phyloP scores from a whole-genome alignment of 2,329 filamentous ascomycete species.

The Penicillium rolfsii region DNA sequence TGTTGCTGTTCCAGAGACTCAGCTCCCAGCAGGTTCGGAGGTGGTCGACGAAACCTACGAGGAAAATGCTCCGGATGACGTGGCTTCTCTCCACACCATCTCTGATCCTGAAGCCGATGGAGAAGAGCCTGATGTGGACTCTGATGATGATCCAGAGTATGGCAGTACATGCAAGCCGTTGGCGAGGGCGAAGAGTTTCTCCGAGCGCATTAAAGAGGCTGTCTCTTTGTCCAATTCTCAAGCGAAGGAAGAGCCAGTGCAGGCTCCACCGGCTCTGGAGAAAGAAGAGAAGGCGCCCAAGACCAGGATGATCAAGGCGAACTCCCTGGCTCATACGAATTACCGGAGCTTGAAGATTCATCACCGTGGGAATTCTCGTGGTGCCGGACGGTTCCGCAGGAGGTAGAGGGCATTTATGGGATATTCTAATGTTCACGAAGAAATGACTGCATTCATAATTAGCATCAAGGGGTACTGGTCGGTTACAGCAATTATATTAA shows the following conservation, averaged over 20 bases:
- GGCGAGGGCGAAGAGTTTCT: constrained; percentile 37
- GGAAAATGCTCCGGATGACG: constrained; percentile 19
- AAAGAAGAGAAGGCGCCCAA: constrained; percentile 31
- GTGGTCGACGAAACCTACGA: constrained; percentile 20
- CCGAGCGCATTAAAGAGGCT: constrained; percentile 43
- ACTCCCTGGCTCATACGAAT: constrained; percentile 53
- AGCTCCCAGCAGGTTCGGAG: constrained; percentile 20
- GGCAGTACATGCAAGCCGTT: constrained; percentile 27
- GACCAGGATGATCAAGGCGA: constrained; percentile 41
- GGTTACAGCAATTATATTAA: not conserved
- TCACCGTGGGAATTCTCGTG: constrained; percentile 42
- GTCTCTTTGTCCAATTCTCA: constrained; percentile 30
- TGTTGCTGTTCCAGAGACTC: constrained; percentile 37
- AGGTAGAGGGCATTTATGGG: constrained; percentile 25
- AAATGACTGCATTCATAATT: constrained; percentile 28
- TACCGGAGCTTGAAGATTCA: constrained; percentile 53
- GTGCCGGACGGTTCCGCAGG: constrained; percentile 44
- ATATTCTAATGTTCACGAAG: constrained; percentile 13
- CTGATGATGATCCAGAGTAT: constrained; percentile 38
- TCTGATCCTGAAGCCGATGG: constrained; percentile 35
- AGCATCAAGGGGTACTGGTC: constrained; percentile 11
- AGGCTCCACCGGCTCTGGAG: constrained; percentile 21
- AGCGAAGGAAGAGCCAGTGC: constrained; percentile 20
- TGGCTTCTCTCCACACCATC: constrained; percentile 34
- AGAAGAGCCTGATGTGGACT: constrained; percentile 24